A percentile compares a stretch with the other conserved stretches of the same genome.
Conservation (phyloP, 306 rosid species). For the Lupinus albus region DNA sequence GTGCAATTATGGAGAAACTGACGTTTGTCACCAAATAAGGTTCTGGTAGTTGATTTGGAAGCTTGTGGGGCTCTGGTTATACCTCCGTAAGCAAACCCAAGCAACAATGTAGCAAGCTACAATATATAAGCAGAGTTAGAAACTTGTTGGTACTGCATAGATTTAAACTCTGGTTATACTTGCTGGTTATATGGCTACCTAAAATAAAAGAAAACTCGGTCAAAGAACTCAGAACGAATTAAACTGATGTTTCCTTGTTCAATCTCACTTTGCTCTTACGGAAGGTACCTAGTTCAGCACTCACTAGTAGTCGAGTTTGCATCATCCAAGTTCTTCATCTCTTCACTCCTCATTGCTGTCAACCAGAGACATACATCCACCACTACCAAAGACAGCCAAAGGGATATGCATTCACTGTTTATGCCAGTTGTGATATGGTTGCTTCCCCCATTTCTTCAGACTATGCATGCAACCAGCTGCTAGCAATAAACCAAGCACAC, state of each 20-base stretch:
- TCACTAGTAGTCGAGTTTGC: constrained; percentile 31
- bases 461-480: constrained; percentile 80
- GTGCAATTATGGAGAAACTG: constrained; percentile 38
- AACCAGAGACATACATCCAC: constrained; percentile 28
- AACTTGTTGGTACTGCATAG: constrained; percentile 31
- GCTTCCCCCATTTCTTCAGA: constrained; percentile 86
- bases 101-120: constrained; percentile 44
- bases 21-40: constrained; percentile 6
- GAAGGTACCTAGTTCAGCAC: constrained; percentile 37
- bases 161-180: no score
- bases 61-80: constrained; percentile 29
- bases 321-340: constrained; percentile 35
- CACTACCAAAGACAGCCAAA: constrained; percentile 33
- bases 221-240: constrained; percentile 31
- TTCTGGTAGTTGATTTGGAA: constrained; percentile 37
- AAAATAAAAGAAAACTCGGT: constrained; percentile 35
- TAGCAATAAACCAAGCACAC: constrained; percentile 67
- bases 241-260: constrained; percentile 27
- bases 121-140: constrained; percentile 35
- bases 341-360: constrained; percentile 35
- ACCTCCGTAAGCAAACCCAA: constrained; percentile 43
- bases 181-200: constrained; percentile 32
- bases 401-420: constrained; percentile 53
- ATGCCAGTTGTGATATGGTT: constrained; percentile 81
- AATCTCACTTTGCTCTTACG: constrained; percentile 19